These are phyloP conservation scores for Fagopyrum esculentum DNA, from an alignment of 148 eudicot species.

Conservation along the genomic window DNA sequence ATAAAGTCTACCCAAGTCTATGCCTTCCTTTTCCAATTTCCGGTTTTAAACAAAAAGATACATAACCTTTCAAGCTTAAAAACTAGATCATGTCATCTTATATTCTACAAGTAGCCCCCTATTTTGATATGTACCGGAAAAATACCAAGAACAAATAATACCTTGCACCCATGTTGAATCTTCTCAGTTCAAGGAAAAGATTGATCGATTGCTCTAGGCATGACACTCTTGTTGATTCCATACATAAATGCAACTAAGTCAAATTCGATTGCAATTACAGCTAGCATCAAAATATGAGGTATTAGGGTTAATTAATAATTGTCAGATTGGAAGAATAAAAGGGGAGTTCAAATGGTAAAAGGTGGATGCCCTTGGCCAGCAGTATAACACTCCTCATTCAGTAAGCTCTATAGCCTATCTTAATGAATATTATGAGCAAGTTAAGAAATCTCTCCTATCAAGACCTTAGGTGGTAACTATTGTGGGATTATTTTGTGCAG, in stretches of 20 bases:
- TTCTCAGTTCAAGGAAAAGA: slow-evolving; percentile 72
- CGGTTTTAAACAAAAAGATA: background rate
- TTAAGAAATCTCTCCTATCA: too few relatives aligned
- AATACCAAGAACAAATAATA: slow-evolving; percentile 14
- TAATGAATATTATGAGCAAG: too few relatives aligned
- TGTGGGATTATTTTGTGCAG: too few relatives aligned
- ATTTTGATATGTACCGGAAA: background rate
- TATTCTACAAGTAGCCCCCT: background rate
- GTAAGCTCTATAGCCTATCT: too few relatives aligned
- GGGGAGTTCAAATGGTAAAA: too few relatives aligned
- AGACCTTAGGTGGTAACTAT: too few relatives aligned
- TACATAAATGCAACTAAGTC: background rate
- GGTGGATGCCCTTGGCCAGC: too few relatives aligned
- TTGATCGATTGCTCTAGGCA: slow-evolving; percentile 22
- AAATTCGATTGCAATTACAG: background rate
- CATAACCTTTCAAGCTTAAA: background rate
- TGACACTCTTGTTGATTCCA: background rate
- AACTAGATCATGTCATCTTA: background rate
- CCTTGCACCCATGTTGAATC: slow-evolving; percentile 85
- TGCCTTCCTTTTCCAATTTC: background rate
- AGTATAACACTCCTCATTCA: too few relatives aligned
- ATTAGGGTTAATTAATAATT: background rate
- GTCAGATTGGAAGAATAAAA: background rate
- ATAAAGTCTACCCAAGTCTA: too few relatives aligned
- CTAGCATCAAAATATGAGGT: background rate